phyloP scores from a whole-genome alignment of 108 stramenopile genomes.

The Pseudonitzschia delicatissima region DNA sequence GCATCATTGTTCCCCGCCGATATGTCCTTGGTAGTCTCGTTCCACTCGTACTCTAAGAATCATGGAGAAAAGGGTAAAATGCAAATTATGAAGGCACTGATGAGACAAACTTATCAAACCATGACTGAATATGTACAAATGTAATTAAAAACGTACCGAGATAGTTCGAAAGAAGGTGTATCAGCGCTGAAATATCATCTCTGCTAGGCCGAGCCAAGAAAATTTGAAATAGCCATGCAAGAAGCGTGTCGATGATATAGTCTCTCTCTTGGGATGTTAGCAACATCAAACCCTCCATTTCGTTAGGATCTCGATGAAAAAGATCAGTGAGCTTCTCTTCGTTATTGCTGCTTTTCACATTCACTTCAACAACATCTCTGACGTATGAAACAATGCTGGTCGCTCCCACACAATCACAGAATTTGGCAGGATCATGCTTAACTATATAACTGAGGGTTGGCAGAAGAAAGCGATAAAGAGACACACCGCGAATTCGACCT shows the following conservation, averaged over 20 bases:
- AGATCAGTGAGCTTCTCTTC: background rate
- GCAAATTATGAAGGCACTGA: background rate
- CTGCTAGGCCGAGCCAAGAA: background rate
- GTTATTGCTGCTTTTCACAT: constrained; percentile 12
- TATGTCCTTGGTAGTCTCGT: constrained; percentile 4
- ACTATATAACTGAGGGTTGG: constrained; percentile 62
- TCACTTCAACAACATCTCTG: constrained; percentile 20
- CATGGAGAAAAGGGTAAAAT: background rate
- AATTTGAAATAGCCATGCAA: constrained; percentile 5
- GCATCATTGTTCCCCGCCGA: background rate
- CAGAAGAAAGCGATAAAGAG: constrained; percentile 48
- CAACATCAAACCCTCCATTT: background rate
- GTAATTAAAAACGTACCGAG: constrained; percentile 9
- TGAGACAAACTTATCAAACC: too few species aligned
- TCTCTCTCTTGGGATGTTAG: background rate
- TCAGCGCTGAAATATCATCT: background rate
- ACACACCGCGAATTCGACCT: constrained; percentile 19
- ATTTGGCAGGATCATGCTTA: constrained; percentile 52
- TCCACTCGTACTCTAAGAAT: background rate
- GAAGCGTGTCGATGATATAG: constrained; percentile 2
- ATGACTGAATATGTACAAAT: too few species aligned
- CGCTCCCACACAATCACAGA: constrained; percentile 55
- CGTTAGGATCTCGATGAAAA: background rate
- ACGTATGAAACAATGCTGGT: constrained; percentile 44
- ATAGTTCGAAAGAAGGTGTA: constrained; percentile 3